Conservation (phyloP, 306 rosid genomes). For the Trifolium dubium region DNA sequence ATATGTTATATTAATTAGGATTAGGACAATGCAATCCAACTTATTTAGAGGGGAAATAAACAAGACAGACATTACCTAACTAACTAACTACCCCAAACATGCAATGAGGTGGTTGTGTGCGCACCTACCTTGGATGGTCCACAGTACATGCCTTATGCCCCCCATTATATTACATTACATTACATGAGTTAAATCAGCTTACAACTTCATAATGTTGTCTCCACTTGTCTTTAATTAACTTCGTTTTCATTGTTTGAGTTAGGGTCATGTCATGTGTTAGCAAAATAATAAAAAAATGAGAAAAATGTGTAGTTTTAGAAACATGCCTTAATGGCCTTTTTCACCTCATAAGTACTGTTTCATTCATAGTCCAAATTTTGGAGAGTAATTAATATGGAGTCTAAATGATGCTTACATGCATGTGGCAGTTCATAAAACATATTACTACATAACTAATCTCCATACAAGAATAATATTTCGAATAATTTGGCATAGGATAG, state of each 20-base stretch:
- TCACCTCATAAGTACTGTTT: not conserved
- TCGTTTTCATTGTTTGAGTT: conserved; percentile 20
- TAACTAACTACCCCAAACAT: not conserved
- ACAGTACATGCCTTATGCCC: conserved; percentile 1
- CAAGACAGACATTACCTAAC: not conserved
- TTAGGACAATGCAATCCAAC: no score
- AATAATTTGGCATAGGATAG: conserved; percentile 14
- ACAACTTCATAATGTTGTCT: conserved; percentile 33
- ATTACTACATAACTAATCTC: conserved; percentile 9
- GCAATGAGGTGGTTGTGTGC: conserved; percentile 11
- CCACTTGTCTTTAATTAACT: conserved; percentile 14
- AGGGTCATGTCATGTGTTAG: not conserved
- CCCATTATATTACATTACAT: conserved; percentile 12
- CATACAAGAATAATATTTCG: not conserved
- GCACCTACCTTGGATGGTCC: conserved; percentile 3
- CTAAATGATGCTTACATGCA: not conserved
- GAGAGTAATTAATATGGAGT: not conserved
- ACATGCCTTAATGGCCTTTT: not conserved
- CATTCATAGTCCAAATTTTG: not conserved
- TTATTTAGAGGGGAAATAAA: no score
- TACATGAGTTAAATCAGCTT: conserved; percentile 25
- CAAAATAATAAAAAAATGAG: not conserved
- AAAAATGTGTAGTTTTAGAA: not conserved
- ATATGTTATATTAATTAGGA: no score
- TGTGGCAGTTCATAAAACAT: conserved; percentile 18